Evolutionary conservation across 1,284 basidiomycete genomes (phyloP).

Genomic region (Fomitopsis palustris): DNA sequence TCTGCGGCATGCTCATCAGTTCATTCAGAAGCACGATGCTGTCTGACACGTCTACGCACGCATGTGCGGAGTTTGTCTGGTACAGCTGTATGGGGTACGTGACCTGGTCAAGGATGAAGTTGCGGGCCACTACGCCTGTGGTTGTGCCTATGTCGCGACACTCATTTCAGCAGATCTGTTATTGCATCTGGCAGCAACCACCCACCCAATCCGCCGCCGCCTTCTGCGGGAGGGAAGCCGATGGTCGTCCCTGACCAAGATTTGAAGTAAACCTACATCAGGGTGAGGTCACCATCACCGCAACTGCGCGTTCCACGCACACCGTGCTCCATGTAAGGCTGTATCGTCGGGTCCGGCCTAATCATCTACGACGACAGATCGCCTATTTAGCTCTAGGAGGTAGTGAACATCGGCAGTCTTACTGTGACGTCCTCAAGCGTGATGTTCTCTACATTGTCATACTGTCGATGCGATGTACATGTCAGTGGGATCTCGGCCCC

Average conservation of each 20-base stretch:
- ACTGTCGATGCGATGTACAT: conserved; percentile 25
- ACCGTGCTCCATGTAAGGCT: conserved; percentile 53
- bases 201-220: conserved; percentile 53
- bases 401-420: conserved; percentile 5
- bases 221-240: conserved; percentile 58
- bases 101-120: conserved; percentile 46
- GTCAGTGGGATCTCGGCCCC: background rate
- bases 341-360: conserved; percentile 42
- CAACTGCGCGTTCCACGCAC: conserved; percentile 28
- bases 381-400: background rate
- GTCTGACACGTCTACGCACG: conserved; percentile 29
- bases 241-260: conserved; percentile 55
- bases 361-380: conserved; percentile 33
- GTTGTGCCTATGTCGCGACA: conserved; percentile 36
- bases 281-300: background rate
- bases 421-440: conserved; percentile 48
- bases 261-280: conserved; percentile 56
- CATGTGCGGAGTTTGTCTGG: conserved; percentile 51
- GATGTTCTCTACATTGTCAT: conserved; percentile 57
- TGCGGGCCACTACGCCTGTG: conserved; percentile 44
- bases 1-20: conserved; percentile 27
- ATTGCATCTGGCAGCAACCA: background rate
- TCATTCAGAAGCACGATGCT: background rate
- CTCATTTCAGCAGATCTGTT: background rate
- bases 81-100: conserved; percentile 44